Base-by-base conservation (phyloP, 2,329 filamentous ascomycete species). In the Elsinoe arachidis region DNA sequence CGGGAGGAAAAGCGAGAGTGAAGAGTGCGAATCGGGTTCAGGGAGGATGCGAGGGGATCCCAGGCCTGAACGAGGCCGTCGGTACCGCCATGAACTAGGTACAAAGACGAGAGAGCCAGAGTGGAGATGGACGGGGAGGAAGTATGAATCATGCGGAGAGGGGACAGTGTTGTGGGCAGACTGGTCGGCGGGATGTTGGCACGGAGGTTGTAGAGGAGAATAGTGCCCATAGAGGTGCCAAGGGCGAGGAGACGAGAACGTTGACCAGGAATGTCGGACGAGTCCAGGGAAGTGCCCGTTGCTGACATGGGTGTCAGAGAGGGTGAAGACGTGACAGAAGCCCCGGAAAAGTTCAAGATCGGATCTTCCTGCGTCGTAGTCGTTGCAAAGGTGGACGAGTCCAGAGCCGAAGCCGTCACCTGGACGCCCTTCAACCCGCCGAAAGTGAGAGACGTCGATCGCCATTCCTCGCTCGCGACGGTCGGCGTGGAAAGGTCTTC, bases 51-150 rank as follows among this genome's bases (percentile, higher is more conserved):
- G 47, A 99, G 76, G n/a, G 88, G 88, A 73, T 99, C 93, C 93
- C 93, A 99, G 5, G 90, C 88, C 70, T 97, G 93, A 3, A 96
- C 92, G 2, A 97, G 80, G 0, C 93, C 92, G 72, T 99, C 93
- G 63, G 88, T 96, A 23, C 93, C 93, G 52, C 93, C 93, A 69
- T 96, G 89, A 5, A 97, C 87, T 14, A 99, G 74, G 67, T 95
- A 95, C 14, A 99, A 76, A 1, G 90, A 87, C 1, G 90, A 90
- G 47, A 96, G 70, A 5, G 87, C 93, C 14, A 99, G 72, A 60
- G 85, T 89, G 0, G 90, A 88, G 15, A 97, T 84, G 67, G 90
- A 82, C 0, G 92, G 90, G 0, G 92, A 97, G 46, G 95, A 90
- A 0, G 93, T 97, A 65, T 91, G 84, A 46, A 97, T 91, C 53